phyloP scores from a whole-genome alignment of 352 stramenopile species.

The Phytophthora ramorum region DNA sequence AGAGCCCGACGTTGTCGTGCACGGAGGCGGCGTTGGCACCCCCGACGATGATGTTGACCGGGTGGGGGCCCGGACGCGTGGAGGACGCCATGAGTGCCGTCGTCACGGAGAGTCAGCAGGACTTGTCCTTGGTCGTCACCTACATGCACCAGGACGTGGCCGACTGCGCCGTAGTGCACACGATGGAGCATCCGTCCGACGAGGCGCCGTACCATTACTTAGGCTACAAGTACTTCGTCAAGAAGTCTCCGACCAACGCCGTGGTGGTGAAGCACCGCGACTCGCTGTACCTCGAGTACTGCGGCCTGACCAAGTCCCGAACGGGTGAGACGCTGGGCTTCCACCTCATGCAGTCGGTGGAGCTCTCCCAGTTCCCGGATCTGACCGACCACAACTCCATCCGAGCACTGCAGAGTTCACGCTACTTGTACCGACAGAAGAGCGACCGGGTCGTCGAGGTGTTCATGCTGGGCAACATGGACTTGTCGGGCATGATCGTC shows the following conservation, averaged over 20 bases:
- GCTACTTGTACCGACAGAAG: constrained; percentile 61
- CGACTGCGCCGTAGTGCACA: constrained; percentile 60
- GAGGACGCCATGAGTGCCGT: constrained; percentile 62
- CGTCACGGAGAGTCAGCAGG: constrained; percentile 51
- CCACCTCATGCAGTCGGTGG: constrained; percentile 53
- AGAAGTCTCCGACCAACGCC: constrained; percentile 40
- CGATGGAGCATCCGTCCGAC: constrained; percentile 52
- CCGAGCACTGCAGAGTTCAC: constrained; percentile 48
- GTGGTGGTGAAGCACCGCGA: constrained; percentile 41
- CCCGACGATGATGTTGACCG: constrained; percentile 40
- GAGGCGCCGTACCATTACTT: constrained; percentile 56
- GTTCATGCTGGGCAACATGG: constrained; percentile 50
- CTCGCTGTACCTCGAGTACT: constrained; percentile 52
- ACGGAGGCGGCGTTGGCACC: constrained; percentile 30
- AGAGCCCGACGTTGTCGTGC: constrained; percentile 27
- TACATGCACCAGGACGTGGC: constrained; percentile 65
- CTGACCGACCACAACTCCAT: constrained; percentile 52
- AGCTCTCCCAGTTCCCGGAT: constrained; percentile 48
- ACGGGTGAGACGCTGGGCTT: constrained; percentile 48
- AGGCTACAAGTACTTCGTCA: constrained; percentile 70
- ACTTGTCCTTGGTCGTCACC: constrained; percentile 56
- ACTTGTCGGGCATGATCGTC: constrained; percentile 44
- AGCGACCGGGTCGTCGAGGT: constrained; percentile 56
- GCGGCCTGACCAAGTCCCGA: constrained; percentile 38
- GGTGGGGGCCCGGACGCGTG: constrained; percentile 44